Percentiles rank a stretch among this genome's conserved stretches.
phyloP scores from a whole-genome alignment of 2,329 filamentous ascomycete species.

The Colletotrichum lupini region DNA sequence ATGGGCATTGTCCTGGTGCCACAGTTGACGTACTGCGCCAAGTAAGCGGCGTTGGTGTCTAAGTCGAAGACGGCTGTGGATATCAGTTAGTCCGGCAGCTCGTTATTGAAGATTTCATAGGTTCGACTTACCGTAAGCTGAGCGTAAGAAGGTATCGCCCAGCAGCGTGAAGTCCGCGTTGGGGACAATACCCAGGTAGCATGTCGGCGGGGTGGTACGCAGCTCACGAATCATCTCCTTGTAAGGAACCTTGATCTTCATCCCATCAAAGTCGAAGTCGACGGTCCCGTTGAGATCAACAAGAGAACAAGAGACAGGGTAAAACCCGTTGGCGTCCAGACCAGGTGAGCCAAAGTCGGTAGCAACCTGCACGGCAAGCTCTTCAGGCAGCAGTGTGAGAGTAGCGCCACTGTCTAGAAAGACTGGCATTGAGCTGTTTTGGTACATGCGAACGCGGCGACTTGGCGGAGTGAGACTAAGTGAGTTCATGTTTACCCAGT shows the following conservation, averaged over 20 bases:
- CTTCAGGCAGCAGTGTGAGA: conserved; percentile 72
- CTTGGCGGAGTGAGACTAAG: conserved; percentile 54
- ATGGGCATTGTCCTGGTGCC: conserved; percentile 46
- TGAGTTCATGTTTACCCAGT: conserved; percentile 62
- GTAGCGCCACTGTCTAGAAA: conserved; percentile 79
- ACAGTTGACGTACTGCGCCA: conserved; percentile 64
- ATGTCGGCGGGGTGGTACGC: conserved; percentile 43
- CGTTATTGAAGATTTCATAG: neutral
- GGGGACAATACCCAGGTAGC: conserved; percentile 62
- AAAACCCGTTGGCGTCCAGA: conserved; percentile 56
- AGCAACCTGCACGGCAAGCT: conserved; percentile 62
- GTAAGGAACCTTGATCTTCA: conserved; percentile 61
- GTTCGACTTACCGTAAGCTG: conserved; percentile 57
- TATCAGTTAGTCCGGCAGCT: neutral
- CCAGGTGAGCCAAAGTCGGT: conserved; percentile 57
- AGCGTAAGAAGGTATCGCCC: conserved; percentile 69
- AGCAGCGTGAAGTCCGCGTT: conserved; percentile 62
- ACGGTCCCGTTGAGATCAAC: conserved; percentile 54
- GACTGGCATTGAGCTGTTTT: conserved; percentile 59
- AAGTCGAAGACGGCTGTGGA: conserved; percentile 61
- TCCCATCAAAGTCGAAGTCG: conserved; percentile 60
- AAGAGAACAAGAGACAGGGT: conserved; percentile 56
- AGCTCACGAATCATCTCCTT: conserved; percentile 58
- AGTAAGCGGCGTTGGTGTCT: conserved; percentile 57
- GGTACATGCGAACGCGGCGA: conserved; percentile 41